Base-by-base conservation (phyloP, 176 grass and related monocot species). In the Zea luxurians region DNA sequence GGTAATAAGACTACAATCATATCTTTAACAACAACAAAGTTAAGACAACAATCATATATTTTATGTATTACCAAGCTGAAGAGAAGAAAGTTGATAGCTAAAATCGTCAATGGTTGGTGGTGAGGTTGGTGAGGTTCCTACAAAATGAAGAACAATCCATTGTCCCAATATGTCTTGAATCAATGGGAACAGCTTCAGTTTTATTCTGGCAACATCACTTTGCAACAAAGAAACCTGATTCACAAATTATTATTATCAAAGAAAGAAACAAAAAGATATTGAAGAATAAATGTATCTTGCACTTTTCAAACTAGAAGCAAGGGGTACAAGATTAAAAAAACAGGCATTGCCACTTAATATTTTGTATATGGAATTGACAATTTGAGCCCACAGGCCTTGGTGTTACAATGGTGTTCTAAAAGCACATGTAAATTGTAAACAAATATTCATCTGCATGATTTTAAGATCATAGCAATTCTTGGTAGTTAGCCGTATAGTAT, bases 61-160 rank as follows among this genome's bases (percentile, higher is more conserved):
- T 78, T 69, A 75, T 17, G 54, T 63, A 57, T 80, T 84, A 97
- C 95, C 95, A 83, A 98, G 87, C 75, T 92, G 82, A 34, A 98
- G 87, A 21, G 88, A 98, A 67, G 95, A 94, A 77, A 98, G 91
- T 50, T 87, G 91, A 81, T 90, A 98, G 70, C 91, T 94, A 64
- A 94, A 98, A 83, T 98, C 91, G 35, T 94, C 89, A 73, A 90
- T 71, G 13, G 88, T 83, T 70, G 85, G 85, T 76, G 83, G 78
- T 27, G 70, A 87, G 44, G 91, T 94, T 74, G 95, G 85, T 66
- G 91, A 90, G 62, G 72, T 84, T 84, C 85, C 87, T 83, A 88
- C 61, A 87, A 94, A 98, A 85, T 90, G 91, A 77, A 94, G 83
- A 80, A 92, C 81, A 66, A 92, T 81, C 95, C 95, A 98, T 69